Evolutionary conservation across 2,329 filamentous ascomycete genomes (phyloP), one percentile per base, ranked within the genome.

Genomic region (Penicillium sp.): DNA sequence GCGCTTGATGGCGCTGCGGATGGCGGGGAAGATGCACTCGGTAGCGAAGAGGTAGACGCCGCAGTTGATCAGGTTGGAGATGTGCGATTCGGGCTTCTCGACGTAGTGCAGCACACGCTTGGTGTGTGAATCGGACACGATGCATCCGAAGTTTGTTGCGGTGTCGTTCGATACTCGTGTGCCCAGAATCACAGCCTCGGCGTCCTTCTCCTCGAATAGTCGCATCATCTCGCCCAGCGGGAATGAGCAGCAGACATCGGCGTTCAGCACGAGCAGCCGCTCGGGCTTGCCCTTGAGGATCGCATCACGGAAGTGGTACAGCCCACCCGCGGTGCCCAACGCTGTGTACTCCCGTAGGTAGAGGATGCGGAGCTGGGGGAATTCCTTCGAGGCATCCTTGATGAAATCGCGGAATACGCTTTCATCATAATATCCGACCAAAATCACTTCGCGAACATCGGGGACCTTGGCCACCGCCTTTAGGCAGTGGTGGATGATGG

Each of bases 381-480:
- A 96, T 73, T 90, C 89, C 74, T 85, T 85, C 59, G 86, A 82
- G 59, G 92, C 86, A 73, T 96, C 89, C 78, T 96, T 96, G 81
- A 97, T 96, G 79, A 97, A 97, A 78, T 97, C 92, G 70, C 92
- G 89, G 84, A 97, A 97, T 69, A 97, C 90, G 43, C 86, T 84
- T 80, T 97, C 94, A 74, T 99, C 94, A 77, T 97, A 99, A 85
- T 99, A 99, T 72, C 94, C 94, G 72, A 99, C 95, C 71, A 99
- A 88, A 81, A 94, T 92, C 68, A 99, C 93, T 78, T 99, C 94
- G 72, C 92, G 90, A 76, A 99, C 90, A 70, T 90, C 89, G 69
- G 90, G 89, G 58, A 97, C 90, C 75, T 92, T 95, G 64, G 90
- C 87, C 70, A 97, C 85, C 69, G 94, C 92, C 70, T 89, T 89